Base-by-base conservation (phyloP, 768 basidiomycete genomes). In the Suillus luteus region DNA sequence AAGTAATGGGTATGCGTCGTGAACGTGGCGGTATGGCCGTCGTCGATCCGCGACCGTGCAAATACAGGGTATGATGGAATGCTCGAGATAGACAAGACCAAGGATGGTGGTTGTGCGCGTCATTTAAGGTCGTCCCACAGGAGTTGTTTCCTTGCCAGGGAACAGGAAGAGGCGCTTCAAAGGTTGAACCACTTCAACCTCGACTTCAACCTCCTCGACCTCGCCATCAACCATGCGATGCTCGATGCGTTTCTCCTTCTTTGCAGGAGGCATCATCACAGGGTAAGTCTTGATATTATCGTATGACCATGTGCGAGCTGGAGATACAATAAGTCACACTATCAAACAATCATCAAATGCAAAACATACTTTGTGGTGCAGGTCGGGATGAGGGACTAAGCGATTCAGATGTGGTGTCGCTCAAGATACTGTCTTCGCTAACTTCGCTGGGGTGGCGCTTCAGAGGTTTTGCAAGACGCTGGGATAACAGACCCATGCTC, bases 301-400 rank as follows among this genome's bases (percentile, higher is more conserved):
- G 69, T 91, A 91, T 2, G 89, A 90, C 89, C 88, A 91, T 2
- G 90, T 86, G 35, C 88, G 87, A 14, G 78, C 89, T 90, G 63
- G 24, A 48, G 55, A 37, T n/a, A 22, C 8, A 0, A 46, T 72
- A 40, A 66, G 71, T 10, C 40, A 41, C 17, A 41, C 6, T 6
- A 17, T 38, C 35, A 62, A 11, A 44, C 31, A 24, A 65, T 40
- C 54, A 33, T 43, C 46, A 51, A 24, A 15, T 3, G 17, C 5
- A 7, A 10, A 24, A 64, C 86, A 71, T 69, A 88, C 88, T 83
- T 76, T 87, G 86, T 46, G 81, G 78, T 19, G 72, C 70, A 31
- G 85, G 83, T 55, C 85, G 80, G 24, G 69, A 64, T 31, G 72
- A 62, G 33, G 70, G 65, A 2, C 64, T 63, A 60, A 73, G 54